phyloP scores from a whole-genome alignment of 495 filamentous ascomycete species.

The Penicillium angulare region DNA sequence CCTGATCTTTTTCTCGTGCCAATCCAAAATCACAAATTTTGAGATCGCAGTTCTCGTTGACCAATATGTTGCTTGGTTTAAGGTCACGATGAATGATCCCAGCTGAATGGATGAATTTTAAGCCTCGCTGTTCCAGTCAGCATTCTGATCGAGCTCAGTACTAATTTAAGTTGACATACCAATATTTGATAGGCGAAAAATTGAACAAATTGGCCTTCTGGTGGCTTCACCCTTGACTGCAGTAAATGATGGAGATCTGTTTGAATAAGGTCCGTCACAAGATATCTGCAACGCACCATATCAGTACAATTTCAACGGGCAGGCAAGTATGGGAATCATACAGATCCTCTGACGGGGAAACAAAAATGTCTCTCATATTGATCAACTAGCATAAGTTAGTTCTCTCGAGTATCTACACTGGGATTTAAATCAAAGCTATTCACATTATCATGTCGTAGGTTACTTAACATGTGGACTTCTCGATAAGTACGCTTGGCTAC shows the following conservation, averaged over 20 bases:
- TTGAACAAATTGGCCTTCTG: slow-evolving; percentile 93
- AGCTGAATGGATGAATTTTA: slow-evolving; percentile 94
- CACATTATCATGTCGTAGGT: slow-evolving; percentile 88
- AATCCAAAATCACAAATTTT: slow-evolving; percentile 96
- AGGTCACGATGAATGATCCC: too few relatives aligned
- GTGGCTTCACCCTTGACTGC: slow-evolving; percentile 64
- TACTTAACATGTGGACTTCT: slow-evolving; percentile 85
- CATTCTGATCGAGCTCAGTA: slow-evolving; percentile 15
- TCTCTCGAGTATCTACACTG: background rate
- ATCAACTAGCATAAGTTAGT: slow-evolving; percentile 61
- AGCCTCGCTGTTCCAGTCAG: slow-evolving; percentile 57
- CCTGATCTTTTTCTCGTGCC: slow-evolving; percentile 86
- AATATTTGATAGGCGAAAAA: slow-evolving; percentile 95
- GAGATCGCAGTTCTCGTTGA: slow-evolving; percentile 94
- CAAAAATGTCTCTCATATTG: slow-evolving; percentile 92
- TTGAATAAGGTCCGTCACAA: slow-evolving; percentile 87
- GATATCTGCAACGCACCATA: slow-evolving; percentile 57
- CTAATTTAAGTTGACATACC: slow-evolving; percentile 40
- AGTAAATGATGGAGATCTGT: slow-evolving; percentile 86
- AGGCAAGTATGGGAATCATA: slow-evolving; percentile 41
- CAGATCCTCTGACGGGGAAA: slow-evolving; percentile 92
- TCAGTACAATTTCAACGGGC: background rate
- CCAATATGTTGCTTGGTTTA: slow-evolving; percentile 81
- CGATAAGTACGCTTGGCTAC: slow-evolving; percentile 88
- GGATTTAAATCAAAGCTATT: too few relatives aligned